Evolutionary conservation across 1,284 basidiomycete genomes (phyloP), one percentile per base, ranked within the genome.

Genomic region (Sanghuangporus weigelae): DNA sequence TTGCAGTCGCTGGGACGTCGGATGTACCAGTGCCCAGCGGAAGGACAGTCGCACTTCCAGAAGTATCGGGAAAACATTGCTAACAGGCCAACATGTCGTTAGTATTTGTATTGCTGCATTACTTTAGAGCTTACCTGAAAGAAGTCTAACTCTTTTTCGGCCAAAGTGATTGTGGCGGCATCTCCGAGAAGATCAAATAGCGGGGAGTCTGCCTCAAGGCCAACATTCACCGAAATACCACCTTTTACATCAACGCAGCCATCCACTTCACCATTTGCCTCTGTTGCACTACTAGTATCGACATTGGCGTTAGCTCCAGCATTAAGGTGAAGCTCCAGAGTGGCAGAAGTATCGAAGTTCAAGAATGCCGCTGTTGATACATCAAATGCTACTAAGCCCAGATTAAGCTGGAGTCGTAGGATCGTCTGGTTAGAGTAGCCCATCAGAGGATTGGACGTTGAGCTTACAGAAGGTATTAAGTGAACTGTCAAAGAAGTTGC

Each of bases 401-500:
- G 70, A 49, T 78, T 76, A 58, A 84, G 62, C 67, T 72, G 46
- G 40, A 42, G 16, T 8, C 10, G 39, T 53, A 60, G 39, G 35
- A 23, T n/a, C 19, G 10, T 8, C 2, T 16, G 12, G 12, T 11
- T 36, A 7, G 6, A 57, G 1, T 39, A 2, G 51, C 6, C 40
- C 26, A 16, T 14, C 48, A 48, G 0, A 56, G 51, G 57, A 56
- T 19, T 39, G 46, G 23, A 51, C 26, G 36, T 7, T 23, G 58
- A 8, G 51, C 69, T 42, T 63, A 73, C 72, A 7, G 73, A 74
- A 1, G 83, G 83, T 59, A 82, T 83, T 54, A 84, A 70, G 68
- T 84, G 81, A 3, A 79, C 81, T 26, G 72, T 69, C 42, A 84
- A 64, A 3, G 72, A 74, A 6, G 79, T 81, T 0, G 72, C 76